These are phyloP conservation scores for Pleurotus tuber-regium DNA, from an alignment of 768 basidiomycete genomes.

Conservation along the genomic window DNA sequence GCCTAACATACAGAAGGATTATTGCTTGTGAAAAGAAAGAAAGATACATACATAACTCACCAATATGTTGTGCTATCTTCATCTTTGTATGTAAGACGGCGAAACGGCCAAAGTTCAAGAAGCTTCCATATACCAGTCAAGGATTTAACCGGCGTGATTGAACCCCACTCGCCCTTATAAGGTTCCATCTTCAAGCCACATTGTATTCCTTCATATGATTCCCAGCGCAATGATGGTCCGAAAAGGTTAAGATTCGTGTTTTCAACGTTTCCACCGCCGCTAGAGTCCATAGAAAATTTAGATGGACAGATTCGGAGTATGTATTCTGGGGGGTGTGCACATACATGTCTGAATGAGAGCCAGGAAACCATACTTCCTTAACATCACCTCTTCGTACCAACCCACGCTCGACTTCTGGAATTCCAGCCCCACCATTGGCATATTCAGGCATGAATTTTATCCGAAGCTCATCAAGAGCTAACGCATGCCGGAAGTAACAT, in stretches of 20 bases:
- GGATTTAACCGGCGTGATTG: background rate
- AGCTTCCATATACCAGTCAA: background rate
- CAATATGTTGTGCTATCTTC: background rate
- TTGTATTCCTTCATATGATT: conserved; percentile 5
- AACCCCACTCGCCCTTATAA: background rate
- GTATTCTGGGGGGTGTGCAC: too few species aligned
- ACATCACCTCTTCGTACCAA: conserved; percentile 19
- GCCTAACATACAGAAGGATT: background rate
- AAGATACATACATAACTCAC: background rate
- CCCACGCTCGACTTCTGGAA: background rate
- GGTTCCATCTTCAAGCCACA: conserved; percentile 1
- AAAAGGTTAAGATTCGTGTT: background rate
- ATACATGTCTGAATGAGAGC: conserved; percentile 37
- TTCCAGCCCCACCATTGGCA: conserved; percentile 25
- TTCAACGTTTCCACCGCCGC: conserved; percentile 6
- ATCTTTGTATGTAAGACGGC: background rate
- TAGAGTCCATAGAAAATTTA: background rate
- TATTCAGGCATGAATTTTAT: conserved; percentile 44
- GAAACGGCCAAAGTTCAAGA: background rate
- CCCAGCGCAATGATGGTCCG: conserved; percentile 10
- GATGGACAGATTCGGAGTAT: background rate
- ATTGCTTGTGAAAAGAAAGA: background rate
- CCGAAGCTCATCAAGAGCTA: conserved; percentile 44
- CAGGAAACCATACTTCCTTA: conserved; percentile 44
- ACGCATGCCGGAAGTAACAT: conserved; percentile 39